phyloP scores from a whole-genome alignment of 2,329 filamentous ascomycete genomes.

The Apiospora arundinis region DNA sequence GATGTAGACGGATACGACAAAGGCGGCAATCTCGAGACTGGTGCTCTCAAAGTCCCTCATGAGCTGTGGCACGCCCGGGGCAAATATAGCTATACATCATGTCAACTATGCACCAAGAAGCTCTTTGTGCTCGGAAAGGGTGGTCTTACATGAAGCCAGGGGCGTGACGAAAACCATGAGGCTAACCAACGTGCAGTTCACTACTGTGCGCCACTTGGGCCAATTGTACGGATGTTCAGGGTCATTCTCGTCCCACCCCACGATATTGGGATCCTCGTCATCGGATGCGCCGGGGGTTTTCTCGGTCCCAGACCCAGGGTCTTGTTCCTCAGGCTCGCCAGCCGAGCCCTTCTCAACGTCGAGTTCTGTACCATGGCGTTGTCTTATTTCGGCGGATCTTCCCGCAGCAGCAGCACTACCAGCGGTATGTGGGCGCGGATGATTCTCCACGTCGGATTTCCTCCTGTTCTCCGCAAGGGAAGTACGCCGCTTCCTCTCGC shows the following conservation, averaged over 20 bases:
- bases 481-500: conserved; percentile 44
- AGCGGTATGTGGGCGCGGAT: background rate
- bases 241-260: conserved; percentile 41
- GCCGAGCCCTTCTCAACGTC: background rate
- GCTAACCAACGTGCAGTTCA: conserved; percentile 23
- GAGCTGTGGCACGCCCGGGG: conserved; percentile 25
- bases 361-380: background rate
- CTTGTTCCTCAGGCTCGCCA: background rate
- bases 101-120: background rate
- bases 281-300: background rate
- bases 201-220: conserved; percentile 35
- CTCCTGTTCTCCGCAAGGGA: conserved; percentile 37
- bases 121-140: background rate
- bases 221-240: conserved; percentile 62
- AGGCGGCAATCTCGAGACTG: conserved; percentile 23
- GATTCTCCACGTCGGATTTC: conserved; percentile 4
- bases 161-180: conserved; percentile 25
- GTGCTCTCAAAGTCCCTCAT: conserved; percentile 23
- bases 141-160: conserved; percentile 24
- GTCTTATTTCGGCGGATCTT: background rate
- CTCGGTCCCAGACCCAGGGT: background rate
- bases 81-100: conserved; percentile 23
- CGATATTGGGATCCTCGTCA: conserved; percentile 14
- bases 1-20: conserved; percentile 26
- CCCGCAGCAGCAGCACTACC: background rate